Evolutionary conservation across 305 asterid species (phyloP).

Genomic region (Solanum hybrid): DNA sequence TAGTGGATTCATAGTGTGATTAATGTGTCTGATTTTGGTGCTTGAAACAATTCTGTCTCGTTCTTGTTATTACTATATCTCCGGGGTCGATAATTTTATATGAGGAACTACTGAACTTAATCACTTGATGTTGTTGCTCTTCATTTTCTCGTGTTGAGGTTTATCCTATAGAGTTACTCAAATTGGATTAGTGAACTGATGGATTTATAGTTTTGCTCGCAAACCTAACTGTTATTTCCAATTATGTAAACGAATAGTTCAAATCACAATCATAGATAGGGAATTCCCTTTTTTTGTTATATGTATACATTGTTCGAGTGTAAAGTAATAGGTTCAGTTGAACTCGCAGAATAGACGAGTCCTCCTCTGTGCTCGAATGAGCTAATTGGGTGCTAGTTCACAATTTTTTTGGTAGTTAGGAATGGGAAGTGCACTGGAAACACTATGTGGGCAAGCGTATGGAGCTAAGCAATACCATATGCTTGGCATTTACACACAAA

Average conservation of each 20-base stretch:
- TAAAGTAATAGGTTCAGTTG: background rate
- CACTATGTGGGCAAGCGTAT: constrained; percentile 60
- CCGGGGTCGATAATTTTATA: background rate
- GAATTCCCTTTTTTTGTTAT: background rate
- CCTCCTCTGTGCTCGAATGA: background rate
- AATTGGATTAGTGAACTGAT: background rate
- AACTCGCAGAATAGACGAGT: background rate
- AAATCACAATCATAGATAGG: background rate
- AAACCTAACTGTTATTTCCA: background rate
- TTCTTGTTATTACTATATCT: background rate
- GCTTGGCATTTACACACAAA: constrained; percentile 45
- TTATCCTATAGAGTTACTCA: background rate
- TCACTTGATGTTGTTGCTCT: background rate
- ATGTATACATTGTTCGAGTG: background rate
- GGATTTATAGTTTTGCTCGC: background rate
- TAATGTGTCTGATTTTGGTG: background rate
- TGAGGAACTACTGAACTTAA: background rate
- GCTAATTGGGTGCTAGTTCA: background rate
- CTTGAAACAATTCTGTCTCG: background rate
- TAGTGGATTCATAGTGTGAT: background rate
- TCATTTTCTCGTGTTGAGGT: background rate
- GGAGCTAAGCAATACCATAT: constrained; percentile 51
- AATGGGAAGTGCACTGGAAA: constrained; percentile 70
- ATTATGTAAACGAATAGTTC: background rate
- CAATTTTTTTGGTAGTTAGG: constrained; percentile 39